Percentiles rank a stretch among this genome's conserved stretches.
Conservation (phyloP, 192 early-diverging fungal species). For the Powellomyces hirtus region DNA sequence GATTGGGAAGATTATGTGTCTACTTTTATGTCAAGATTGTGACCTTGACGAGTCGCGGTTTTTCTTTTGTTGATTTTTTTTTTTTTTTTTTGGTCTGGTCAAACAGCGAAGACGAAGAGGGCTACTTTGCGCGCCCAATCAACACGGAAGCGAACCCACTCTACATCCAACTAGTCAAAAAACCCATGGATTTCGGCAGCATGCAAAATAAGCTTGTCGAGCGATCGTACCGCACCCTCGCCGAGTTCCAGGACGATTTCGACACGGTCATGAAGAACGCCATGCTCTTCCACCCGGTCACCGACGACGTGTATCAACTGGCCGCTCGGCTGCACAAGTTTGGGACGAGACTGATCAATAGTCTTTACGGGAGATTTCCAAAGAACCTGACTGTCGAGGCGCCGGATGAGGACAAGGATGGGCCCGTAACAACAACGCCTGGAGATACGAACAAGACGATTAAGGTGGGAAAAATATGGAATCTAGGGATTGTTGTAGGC, state of each 20-base stretch:
- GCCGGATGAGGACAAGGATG: too few relatives aligned
- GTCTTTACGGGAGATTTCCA: constrained; percentile 12
- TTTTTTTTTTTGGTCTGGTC: not conserved
- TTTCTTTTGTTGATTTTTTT: too few relatives aligned
- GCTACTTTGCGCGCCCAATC: constrained; percentile 16
- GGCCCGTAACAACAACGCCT: too few relatives aligned
- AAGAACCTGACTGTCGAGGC: not conserved
- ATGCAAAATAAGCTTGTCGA: constrained; percentile 15
- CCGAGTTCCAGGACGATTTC: constrained; percentile 25
- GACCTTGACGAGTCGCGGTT: not conserved
- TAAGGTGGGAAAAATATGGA: too few relatives aligned
- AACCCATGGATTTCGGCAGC: constrained; percentile 13
- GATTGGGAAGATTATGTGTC: too few relatives aligned
- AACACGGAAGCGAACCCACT: not conserved
- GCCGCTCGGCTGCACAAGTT: constrained; percentile 2
- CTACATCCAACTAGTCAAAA: constrained; percentile 19
- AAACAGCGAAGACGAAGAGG: constrained; percentile 24
- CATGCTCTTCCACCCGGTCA: not conserved
- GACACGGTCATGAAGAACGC: constrained; percentile 10
- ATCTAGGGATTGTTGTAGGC: too few relatives aligned
- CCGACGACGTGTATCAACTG: not conserved
- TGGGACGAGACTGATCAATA: constrained; percentile 25
- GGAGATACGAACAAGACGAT: too few relatives aligned
- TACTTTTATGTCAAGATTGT: not conserved
- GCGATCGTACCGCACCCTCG: not conserved